Evolutionary conservation across 345 rosid genomes (phyloP).

Genomic region (Geranium brycei): DNA sequence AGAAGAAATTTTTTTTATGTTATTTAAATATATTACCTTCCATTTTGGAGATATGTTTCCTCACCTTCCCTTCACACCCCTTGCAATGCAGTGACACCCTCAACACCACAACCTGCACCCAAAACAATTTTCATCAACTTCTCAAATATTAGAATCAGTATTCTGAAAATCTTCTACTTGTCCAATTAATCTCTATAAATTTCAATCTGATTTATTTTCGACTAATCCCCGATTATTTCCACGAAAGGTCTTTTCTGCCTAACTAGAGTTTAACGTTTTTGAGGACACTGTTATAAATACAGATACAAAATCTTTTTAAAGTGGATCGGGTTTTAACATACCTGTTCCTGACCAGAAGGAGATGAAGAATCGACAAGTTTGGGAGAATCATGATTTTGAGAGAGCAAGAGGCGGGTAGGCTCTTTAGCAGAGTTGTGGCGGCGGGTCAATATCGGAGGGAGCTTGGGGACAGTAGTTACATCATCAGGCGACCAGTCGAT

Average conservation of each 20-base stretch:
- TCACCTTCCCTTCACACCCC: constrained; percentile 41
- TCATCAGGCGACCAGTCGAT: not conserved
- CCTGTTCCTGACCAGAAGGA: not conserved
- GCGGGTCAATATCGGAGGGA: too few species aligned
- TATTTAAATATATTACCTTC: constrained; percentile 18
- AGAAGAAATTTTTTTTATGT: too few species aligned
- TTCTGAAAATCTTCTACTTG: too few species aligned
- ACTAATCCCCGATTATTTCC: too few species aligned
- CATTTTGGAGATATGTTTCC: constrained; percentile 45
- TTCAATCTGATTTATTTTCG: too few species aligned
- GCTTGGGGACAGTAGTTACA: too few species aligned
- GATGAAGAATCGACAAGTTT: not conserved
- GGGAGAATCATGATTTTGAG: not conserved
- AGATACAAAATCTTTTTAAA: not conserved
- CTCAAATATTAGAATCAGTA: not conserved
- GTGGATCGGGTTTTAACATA: not conserved
- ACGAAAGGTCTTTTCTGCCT: too few species aligned
- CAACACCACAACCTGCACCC: constrained; percentile 33
- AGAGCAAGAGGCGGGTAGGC: not conserved
- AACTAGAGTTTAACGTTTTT: too few species aligned
- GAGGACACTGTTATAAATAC: too few species aligned
- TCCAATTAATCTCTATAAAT: too few species aligned
- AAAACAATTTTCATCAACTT: not conserved
- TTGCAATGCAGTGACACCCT: constrained; percentile 44
- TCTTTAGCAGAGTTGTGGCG: not conserved